Conservation (phyloP, 768 basidiomycete genomes). For the Rhodotorula paludigena region DNA sequence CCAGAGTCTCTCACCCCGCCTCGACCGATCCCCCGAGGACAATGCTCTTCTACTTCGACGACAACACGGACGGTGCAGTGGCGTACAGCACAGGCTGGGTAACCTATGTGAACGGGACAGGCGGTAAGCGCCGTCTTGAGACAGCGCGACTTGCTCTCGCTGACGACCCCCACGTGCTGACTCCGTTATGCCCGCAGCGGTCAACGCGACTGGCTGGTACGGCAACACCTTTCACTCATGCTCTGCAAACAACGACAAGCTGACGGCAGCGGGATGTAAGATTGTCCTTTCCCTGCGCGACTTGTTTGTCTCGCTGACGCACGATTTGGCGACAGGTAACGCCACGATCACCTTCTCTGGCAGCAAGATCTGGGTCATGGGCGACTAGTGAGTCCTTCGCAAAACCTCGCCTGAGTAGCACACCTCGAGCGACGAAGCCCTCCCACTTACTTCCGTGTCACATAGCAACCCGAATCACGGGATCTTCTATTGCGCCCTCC, state of each 20-base stretch:
- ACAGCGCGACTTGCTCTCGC: too few relatives aligned
- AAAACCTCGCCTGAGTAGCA: too few relatives aligned
- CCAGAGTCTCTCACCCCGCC: too few relatives aligned
- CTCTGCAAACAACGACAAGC: not conserved
- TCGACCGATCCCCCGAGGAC: too few relatives aligned
- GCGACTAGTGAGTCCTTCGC: not conserved
- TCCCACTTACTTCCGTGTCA: not conserved
- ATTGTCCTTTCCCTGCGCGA: not conserved
- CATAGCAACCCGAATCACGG: not conserved
- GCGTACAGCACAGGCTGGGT: not conserved
- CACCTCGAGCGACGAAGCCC: too few relatives aligned
- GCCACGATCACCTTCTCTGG: constrained; percentile 18
- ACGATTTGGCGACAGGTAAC: not conserved
- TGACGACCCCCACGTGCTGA: too few relatives aligned
- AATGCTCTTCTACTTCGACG: not conserved
- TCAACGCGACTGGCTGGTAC: constrained; percentile 12
- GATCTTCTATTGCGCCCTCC: constrained; percentile 7
- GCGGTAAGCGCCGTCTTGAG: too few relatives aligned
- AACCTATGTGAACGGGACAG: too few relatives aligned
- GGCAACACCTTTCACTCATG: constrained; percentile 12
- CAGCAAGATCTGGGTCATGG: not conserved
- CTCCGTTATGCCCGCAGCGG: too few relatives aligned
- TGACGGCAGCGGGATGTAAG: not conserved
- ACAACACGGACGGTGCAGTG: not conserved
- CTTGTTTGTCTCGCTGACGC: not conserved